Evolutionary conservation across 331 rosid genomes (phyloP).

Genomic region (Pyrus hybrid): DNA sequence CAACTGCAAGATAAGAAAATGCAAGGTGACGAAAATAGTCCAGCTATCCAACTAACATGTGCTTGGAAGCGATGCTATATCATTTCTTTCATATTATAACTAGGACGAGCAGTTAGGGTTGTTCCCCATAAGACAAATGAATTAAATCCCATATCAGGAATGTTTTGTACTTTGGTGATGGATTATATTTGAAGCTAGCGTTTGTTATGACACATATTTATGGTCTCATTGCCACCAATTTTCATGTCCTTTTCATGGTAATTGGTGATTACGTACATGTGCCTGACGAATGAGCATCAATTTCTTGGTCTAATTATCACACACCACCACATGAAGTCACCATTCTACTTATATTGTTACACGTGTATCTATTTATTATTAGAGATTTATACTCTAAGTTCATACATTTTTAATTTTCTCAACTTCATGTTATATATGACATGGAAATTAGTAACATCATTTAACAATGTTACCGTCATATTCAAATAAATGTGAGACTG

Average conservation of each 20-base stretch:
- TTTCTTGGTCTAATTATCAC: no score
- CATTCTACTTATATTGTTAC: no score
- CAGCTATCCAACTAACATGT: constrained; percentile 11
- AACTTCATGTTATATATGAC: no score
- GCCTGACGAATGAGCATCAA: no score
- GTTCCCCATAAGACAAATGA: constrained; percentile 4
- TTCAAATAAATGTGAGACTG: no score
- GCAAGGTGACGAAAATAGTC: not conserved
- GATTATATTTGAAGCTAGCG: not conserved
- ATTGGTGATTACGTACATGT: not conserved
- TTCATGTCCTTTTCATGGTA: not conserved
- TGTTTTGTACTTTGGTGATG: not conserved
- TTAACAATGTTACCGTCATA: no score
- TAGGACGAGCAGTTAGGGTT: constrained; percentile 24
- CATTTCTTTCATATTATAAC: not conserved
- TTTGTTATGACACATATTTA: not conserved
- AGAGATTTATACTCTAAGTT: no score
- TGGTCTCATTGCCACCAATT: not conserved
- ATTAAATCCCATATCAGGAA: not conserved
- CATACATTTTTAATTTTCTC: no score
- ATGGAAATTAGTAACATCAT: no score
- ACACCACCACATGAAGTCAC: no score
- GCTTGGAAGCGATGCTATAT: not conserved
- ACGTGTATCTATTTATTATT: no score
- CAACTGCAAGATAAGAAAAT: not conserved